Conservation (phyloP, 345 rosid species). For the Mallotus nudiflorus region DNA sequence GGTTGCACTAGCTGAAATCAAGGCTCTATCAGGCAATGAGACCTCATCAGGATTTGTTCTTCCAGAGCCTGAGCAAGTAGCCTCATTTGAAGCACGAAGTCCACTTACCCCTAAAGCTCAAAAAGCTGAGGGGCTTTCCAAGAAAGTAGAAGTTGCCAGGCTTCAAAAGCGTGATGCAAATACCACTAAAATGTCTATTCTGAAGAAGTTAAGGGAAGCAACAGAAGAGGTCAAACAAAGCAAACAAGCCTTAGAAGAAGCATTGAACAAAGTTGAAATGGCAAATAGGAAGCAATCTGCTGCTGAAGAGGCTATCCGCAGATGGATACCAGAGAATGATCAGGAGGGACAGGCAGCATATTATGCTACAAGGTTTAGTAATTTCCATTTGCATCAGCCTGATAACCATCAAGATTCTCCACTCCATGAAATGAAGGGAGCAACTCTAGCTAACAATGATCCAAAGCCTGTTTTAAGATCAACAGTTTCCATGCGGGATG, state of each 20-base stretch:
- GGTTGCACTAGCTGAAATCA: constrained; percentile 73
- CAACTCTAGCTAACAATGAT: constrained; percentile 26
- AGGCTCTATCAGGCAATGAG: constrained; percentile 48
- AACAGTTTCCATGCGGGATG: constrained; percentile 87
- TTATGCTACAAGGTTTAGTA: constrained; percentile 31
- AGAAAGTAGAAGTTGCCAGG: constrained; percentile 27
- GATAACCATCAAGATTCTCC: constrained; percentile 42
- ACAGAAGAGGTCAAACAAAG: constrained; percentile 68
- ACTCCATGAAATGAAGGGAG: constrained; percentile 36
- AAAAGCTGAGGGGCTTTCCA: constrained; percentile 26
- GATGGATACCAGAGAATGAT: constrained; percentile 56
- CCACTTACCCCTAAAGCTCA: constrained; percentile 42
- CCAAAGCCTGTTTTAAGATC: constrained; percentile 58
- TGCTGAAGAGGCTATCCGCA: constrained; percentile 70
- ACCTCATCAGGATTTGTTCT: constrained; percentile 44
- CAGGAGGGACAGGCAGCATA: constrained; percentile 36
- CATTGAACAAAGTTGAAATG: constrained; percentile 63
- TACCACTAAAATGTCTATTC: constrained; percentile 43
- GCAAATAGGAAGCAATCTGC: constrained; percentile 76
- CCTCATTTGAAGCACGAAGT: constrained; percentile 27
- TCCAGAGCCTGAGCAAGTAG: constrained; percentile 54
- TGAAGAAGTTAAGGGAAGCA: constrained; percentile 82
- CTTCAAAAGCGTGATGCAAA: constrained; percentile 33
- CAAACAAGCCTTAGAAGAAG: constrained; percentile 70
- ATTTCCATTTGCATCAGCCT: constrained; percentile 36